These are phyloP conservation scores for Neonectria magnoliae DNA, from an alignment of 2,329 filamentous ascomycete species.

Conservation along the genomic window DNA sequence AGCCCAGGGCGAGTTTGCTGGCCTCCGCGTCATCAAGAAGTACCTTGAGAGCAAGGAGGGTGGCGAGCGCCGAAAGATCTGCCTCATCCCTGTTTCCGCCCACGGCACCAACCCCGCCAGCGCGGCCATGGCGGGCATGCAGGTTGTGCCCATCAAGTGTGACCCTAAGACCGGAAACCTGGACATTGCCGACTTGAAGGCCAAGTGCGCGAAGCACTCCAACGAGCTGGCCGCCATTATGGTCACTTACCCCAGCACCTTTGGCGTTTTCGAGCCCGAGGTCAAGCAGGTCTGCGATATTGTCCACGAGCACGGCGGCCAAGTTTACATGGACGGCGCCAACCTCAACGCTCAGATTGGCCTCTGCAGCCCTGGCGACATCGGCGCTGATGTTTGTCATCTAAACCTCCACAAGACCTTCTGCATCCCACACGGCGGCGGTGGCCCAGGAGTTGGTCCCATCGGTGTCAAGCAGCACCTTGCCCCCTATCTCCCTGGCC, in stretches of 20 bases:
- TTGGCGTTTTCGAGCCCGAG: slow-evolving; percentile 91
- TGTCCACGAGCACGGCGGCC: slow-evolving; percentile 87
- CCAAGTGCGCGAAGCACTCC: slow-evolving; percentile 88
- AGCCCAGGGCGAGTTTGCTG: slow-evolving; percentile 93
- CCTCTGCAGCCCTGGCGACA: slow-evolving; percentile 91
- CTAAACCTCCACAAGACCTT: slow-evolving; percentile 99
- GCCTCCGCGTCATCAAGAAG: slow-evolving; percentile 86
- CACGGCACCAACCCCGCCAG: slow-evolving; percentile 97
- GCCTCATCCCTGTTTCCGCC: slow-evolving; percentile 92
- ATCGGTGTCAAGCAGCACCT: slow-evolving; percentile 92
- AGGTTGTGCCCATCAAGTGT: slow-evolving; percentile 91
- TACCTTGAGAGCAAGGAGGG: slow-evolving; percentile 70
- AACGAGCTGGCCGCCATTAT: slow-evolving; percentile 91
- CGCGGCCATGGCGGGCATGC: slow-evolving; percentile 95
- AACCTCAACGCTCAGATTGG: slow-evolving; percentile 99
- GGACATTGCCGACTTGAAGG: slow-evolving; percentile 86
- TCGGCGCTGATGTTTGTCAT: slow-evolving; percentile 98
- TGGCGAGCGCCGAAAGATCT: slow-evolving; percentile 82
- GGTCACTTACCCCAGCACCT: slow-evolving; percentile 96
- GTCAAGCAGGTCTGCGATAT: slow-evolving; percentile 87
- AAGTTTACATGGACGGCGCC: slow-evolving; percentile 99
- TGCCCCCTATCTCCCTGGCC: slow-evolving; percentile 68
- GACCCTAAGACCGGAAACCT: slow-evolving; percentile 88
- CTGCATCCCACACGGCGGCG: slow-evolving; percentile 96
- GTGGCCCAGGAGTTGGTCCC: slow-evolving; percentile 91